phyloP scores from a whole-genome alignment of 768 basidiomycete genomes.

The Pisolithus sp. region DNA sequence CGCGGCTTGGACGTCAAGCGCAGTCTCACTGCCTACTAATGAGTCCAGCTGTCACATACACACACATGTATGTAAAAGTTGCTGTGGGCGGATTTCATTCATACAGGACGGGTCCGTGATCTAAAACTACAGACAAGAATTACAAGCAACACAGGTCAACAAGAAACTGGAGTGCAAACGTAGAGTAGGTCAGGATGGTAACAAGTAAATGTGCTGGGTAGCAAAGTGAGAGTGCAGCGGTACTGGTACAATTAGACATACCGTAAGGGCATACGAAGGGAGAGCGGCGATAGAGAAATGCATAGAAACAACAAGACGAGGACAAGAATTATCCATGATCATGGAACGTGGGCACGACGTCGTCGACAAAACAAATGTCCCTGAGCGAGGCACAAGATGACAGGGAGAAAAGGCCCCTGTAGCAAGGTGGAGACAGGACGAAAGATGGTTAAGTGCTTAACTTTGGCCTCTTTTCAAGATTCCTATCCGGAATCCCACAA shows the following conservation, averaged over 20 bases:
- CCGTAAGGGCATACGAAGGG: constrained; percentile 8
- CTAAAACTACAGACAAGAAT: constrained; percentile 18
- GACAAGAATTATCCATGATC: constrained; percentile 14
- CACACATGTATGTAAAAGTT: no score
- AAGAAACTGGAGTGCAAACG: constrained; percentile 9
- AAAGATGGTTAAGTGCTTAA: constrained; percentile 21
- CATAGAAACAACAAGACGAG: constrained; percentile 18
- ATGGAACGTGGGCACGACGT: constrained; percentile 11
- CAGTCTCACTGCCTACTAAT: no score
- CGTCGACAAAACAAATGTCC: constrained; percentile 8
- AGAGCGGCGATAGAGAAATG: constrained; percentile 12
- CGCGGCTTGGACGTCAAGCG: not conserved
- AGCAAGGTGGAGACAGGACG: constrained; percentile 1
- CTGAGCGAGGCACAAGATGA: not conserved
- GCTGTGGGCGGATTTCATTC: constrained; percentile 9
- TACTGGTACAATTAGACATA: constrained; percentile 29
- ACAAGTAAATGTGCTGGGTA: constrained; percentile 9
- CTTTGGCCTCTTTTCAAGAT: constrained; percentile 21
- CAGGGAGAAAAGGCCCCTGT: constrained; percentile 1
- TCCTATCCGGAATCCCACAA: constrained; percentile 15
- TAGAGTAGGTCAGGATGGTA: constrained; percentile 11
- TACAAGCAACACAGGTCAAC: constrained; percentile 16
- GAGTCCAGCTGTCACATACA: no score
- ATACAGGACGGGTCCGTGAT: constrained; percentile 7
- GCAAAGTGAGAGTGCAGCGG: constrained; percentile 9